Percentiles rank a stretch among this genome's conserved stretches.
These are phyloP conservation scores for Zygoascus flipseniorum DNA, from an alignment of 805 yeast species.

Conservation along the genomic window DNA sequence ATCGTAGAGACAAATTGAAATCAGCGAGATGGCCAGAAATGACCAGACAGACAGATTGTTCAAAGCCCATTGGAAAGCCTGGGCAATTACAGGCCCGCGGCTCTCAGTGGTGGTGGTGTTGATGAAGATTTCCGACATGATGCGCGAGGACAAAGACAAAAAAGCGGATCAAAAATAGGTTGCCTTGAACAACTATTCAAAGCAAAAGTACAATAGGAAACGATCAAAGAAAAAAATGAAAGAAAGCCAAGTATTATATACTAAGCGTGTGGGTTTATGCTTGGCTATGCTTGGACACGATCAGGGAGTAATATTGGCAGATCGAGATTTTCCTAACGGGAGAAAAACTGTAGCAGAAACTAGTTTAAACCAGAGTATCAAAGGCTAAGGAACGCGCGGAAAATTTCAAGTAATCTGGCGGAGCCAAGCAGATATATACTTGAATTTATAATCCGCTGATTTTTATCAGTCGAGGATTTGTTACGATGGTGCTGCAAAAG, in stretches of 20 bases:
- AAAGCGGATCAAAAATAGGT: background rate
- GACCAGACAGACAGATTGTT: conserved; percentile 11
- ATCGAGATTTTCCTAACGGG: too few relatives aligned
- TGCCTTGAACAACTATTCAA: background rate
- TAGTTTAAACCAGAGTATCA: too few relatives aligned
- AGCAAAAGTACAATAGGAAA: background rate
- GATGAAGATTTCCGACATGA: background rate
- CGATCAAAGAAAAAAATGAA: background rate
- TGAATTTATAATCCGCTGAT: background rate
- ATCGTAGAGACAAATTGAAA: conserved; percentile 25
- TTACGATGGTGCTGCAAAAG: background rate
- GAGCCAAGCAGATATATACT: background rate
- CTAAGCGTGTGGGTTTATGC: too few relatives aligned
- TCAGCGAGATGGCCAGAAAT: conserved; percentile 13
- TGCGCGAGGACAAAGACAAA: background rate
- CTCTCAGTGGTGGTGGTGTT: background rate
- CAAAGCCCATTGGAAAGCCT: background rate
- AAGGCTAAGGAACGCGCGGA: too few relatives aligned
- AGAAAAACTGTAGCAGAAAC: too few relatives aligned
- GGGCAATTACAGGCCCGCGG: background rate
- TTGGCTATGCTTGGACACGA: too few relatives aligned
- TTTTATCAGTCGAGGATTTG: background rate
- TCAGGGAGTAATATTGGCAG: too few relatives aligned
- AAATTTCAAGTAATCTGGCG: too few relatives aligned
- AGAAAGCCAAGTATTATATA: background rate